Percentiles rank a stretch among this genome's conserved stretches.
These are phyloP conservation scores for Alnus glutinosa DNA, from an alignment of 306 rosid species.

Conservation along the genomic window DNA sequence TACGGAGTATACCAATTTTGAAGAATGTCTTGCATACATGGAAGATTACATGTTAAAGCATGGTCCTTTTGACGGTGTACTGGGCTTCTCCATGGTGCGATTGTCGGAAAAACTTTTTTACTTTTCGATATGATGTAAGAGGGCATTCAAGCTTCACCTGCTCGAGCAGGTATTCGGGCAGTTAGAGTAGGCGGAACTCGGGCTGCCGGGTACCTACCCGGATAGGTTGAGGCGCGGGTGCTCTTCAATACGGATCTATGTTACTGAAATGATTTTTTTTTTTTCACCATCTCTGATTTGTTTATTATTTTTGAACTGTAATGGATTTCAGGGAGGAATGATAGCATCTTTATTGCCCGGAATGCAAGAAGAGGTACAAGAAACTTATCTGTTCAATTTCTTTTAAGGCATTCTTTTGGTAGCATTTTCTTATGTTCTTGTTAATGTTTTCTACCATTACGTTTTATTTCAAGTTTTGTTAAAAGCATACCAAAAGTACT, in stretches of 20 bases:
- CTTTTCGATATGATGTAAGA: background rate
- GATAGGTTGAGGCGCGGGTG: no score
- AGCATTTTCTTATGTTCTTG: background rate
- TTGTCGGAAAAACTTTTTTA: background rate
- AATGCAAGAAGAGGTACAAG: slow-evolving; percentile 50
- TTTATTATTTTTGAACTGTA: background rate
- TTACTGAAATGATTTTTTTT: background rate
- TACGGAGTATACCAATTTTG: slow-evolving; percentile 32
- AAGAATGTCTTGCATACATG: slow-evolving; percentile 43
- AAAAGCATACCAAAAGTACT: no score
- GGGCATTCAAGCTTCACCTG: no score
- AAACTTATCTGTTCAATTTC: background rate
- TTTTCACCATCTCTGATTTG: background rate
- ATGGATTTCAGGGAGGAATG: slow-evolving; percentile 38
- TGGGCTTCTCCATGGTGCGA: slow-evolving; percentile 51
- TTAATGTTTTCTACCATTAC: background rate
- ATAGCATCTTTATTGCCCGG: slow-evolving; percentile 50
- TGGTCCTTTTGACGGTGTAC: slow-evolving; percentile 60
- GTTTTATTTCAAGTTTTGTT: no score
- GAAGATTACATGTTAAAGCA: slow-evolving; percentile 55
- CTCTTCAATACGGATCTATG: background rate
- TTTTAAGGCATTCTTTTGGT: background rate
- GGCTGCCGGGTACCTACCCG: no score
- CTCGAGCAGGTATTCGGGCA: no score
- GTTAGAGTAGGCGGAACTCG: no score